Conservation (phyloP, 2,329 filamentous ascomycete species). For the Cercospora citrullina region DNA sequence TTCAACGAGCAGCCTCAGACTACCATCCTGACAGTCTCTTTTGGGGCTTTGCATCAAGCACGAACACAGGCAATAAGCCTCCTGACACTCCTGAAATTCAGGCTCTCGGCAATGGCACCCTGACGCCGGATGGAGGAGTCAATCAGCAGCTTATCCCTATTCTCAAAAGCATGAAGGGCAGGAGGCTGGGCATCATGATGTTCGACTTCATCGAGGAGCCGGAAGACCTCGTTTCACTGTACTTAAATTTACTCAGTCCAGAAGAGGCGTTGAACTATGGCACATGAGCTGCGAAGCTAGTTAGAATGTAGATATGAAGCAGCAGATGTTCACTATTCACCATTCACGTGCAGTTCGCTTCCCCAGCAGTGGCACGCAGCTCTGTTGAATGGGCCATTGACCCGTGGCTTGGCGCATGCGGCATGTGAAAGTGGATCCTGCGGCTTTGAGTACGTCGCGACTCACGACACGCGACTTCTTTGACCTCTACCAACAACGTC, state of each 20-base stretch:
- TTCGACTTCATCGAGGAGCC: constrained; percentile 55
- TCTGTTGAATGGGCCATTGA: neutral
- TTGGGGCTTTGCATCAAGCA: constrained; percentile 52
- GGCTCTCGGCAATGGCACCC: constrained; percentile 47
- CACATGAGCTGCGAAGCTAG: neutral
- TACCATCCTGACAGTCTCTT: constrained; percentile 45
- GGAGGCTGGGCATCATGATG: constrained; percentile 54
- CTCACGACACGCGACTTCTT: constrained; percentile 8
- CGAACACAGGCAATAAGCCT: constrained; percentile 44
- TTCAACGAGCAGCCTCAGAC: constrained; percentile 41
- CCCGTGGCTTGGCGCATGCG: constrained; percentile 2
- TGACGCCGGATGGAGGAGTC: constrained; percentile 46
- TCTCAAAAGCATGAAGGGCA: constrained; percentile 43
- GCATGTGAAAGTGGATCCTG: constrained; percentile 12
- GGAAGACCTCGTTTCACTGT: constrained; percentile 43
- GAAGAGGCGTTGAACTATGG: constrained; percentile 18
- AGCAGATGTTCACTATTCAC: neutral
- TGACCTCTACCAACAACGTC: neutral
- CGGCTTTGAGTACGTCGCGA: constrained; percentile 4
- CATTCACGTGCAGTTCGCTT: neutral
- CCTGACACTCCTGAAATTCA: constrained; percentile 48
- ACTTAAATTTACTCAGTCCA: constrained; percentile 38
- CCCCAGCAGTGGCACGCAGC: neutral
- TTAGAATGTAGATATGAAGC: constrained; percentile 1
- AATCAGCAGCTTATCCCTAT: constrained; percentile 47